phyloP scores from a whole-genome alignment of 2,329 filamentous ascomycete species.

The Apiospora marii region DNA sequence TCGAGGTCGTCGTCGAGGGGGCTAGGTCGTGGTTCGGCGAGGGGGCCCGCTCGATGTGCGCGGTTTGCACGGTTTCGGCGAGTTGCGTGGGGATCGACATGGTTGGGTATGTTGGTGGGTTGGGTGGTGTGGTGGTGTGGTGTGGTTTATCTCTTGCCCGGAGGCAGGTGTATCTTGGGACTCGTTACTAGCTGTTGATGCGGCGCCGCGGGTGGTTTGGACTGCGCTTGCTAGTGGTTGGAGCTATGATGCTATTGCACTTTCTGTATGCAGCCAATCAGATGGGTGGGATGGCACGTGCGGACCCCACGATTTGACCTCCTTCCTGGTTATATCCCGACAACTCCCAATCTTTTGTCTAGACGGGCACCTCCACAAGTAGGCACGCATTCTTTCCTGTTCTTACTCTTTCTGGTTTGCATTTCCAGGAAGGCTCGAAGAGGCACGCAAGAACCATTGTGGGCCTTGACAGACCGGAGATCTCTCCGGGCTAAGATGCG shows the following conservation, averaged over 20 bases:
- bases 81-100: constrained; percentile 64
- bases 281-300: constrained; percentile 16
- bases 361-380: no score
- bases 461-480: background rate
- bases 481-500: background rate
- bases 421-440: fast-evolving
- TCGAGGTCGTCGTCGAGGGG: constrained; percentile 77
- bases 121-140: background rate
- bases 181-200: background rate
- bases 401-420: background rate
- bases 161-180: background rate
- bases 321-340: background rate
- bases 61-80: constrained; percentile 82
- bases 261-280: constrained; percentile 1
- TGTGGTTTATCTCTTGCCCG: background rate
- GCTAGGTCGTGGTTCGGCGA: constrained; percentile 79
- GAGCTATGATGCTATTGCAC: constrained; percentile 14
- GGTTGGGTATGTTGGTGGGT: background rate
- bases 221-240: background rate
- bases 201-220: background rate
- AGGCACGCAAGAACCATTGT: background rate
- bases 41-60: constrained; percentile 76
- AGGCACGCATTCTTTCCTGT: no score
- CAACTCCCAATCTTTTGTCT: background rate
- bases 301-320: constrained; percentile 4